Percentiles rank a stretch among this genome's conserved stretches.
Evolutionary conservation across 257 asterid genomes (phyloP).

Genomic region (Thymus mandschuricus): DNA sequence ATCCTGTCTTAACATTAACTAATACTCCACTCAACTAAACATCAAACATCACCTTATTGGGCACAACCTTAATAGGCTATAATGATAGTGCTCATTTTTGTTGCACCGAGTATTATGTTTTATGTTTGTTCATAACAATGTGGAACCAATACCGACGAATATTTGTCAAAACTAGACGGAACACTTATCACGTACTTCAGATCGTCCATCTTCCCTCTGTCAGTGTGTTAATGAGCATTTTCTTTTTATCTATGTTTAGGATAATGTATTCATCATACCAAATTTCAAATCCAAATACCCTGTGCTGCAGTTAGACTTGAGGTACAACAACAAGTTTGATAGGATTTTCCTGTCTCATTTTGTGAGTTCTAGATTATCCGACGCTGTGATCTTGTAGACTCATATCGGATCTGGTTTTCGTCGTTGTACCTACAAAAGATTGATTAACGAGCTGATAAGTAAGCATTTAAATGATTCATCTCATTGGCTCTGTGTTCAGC

Average conservation of each 20-base stretch:
- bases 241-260: conserved; percentile 50
- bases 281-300: conserved; percentile 97
- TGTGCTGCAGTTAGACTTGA: conserved; percentile 88
- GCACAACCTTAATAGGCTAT: too few species aligned
- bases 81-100: too few species aligned
- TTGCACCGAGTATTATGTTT: too few species aligned
- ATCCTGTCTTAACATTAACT: too few species aligned
- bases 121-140: too few species aligned
- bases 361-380: conserved; percentile 28
- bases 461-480: conserved; percentile 17
- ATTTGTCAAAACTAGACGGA: too few species aligned
- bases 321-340: conserved; percentile 51
- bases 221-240: conserved; percentile 23
- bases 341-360: conserved; percentile 29
- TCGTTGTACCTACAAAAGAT: conserved; percentile 67
- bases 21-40: too few species aligned
- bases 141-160: too few species aligned
- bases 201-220: not conserved
- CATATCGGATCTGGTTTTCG: conserved; percentile 96
- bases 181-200: too few species aligned
- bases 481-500: conserved; percentile 11
- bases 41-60: too few species aligned
- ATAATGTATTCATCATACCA: conserved; percentile 93
- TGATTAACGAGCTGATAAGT: not conserved
- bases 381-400: conserved; percentile 58